phyloP scores from a whole-genome alignment of 2,329 filamentous ascomycete genomes.

The Colletotrichum higginsianum region DNA sequence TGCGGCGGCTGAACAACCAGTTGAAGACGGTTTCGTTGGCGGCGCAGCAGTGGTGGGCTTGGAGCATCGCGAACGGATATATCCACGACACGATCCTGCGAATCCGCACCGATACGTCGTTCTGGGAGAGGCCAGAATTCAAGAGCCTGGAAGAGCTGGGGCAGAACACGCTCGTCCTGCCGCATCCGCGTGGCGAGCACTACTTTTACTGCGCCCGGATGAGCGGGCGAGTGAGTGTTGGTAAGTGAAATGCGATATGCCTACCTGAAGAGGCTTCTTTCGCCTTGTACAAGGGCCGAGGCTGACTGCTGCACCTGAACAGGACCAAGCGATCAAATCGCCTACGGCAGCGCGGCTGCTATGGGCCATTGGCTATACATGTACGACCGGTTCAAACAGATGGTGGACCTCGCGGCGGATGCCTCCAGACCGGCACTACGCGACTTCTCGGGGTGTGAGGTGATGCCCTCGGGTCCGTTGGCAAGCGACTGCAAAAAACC shows the following conservation, averaged over 20 bases:
- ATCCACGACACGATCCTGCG: constrained; percentile 38
- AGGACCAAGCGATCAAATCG: constrained; percentile 42
- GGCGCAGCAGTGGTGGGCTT: constrained; percentile 38
- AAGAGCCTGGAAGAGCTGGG: constrained; percentile 37
- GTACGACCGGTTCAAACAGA: constrained; percentile 37
- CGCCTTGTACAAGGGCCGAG: background rate
- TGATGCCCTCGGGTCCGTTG: constrained; percentile 32
- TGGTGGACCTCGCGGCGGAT: constrained; percentile 39
- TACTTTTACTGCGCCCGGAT: constrained; percentile 42
- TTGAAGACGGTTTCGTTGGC: constrained; percentile 31
- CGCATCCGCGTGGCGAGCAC: constrained; percentile 39
- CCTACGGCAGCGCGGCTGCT: constrained; percentile 41
- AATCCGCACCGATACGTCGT: constrained; percentile 40
- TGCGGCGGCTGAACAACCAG: constrained; percentile 39
- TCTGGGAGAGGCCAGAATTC: constrained; percentile 31
- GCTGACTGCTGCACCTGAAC: constrained; percentile 6
- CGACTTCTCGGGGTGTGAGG: constrained; percentile 42
- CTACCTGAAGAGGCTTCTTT: background rate
- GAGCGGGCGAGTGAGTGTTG: constrained; percentile 37
- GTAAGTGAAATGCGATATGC: constrained; percentile 45
- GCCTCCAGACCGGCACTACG: constrained; percentile 33
- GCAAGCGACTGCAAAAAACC: constrained; percentile 36
- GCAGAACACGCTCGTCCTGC: constrained; percentile 32
- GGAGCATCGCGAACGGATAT: constrained; percentile 35
- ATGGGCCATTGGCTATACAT: constrained; percentile 43